phyloP scores from a whole-genome alignment of 179 eudicot genomes.

The Vitellaria paradoxa region DNA sequence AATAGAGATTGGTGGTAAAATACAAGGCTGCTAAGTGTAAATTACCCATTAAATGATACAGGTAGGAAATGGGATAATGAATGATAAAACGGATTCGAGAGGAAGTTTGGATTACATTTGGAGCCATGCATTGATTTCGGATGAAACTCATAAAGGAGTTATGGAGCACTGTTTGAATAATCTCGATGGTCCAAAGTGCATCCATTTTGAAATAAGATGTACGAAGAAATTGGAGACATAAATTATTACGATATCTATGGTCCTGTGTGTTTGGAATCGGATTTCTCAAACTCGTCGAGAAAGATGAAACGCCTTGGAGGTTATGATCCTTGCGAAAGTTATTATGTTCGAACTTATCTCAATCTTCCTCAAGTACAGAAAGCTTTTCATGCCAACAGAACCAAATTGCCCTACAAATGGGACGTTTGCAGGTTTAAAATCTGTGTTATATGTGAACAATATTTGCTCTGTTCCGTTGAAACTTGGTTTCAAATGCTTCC shows the following conservation, averaged over 20 bases:
- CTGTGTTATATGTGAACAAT: too few species aligned
- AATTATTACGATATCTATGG: constrained; percentile 29
- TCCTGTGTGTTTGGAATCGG: constrained; percentile 11
- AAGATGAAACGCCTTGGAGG: constrained; percentile 4
- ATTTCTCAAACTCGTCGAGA: constrained; percentile 15
- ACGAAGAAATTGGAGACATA: constrained; percentile 22
- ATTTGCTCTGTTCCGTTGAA: too few species aligned
- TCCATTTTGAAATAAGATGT: not conserved
- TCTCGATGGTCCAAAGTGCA: constrained; percentile 4
- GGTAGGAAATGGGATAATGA: constrained; percentile 39
- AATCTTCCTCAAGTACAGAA: too few species aligned
- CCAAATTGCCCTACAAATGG: constrained; percentile 24
- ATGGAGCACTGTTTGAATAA: constrained; percentile 17
- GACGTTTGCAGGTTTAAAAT: constrained; percentile 28
- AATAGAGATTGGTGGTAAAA: too few species aligned
- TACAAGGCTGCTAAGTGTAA: too few species aligned
- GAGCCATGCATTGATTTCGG: constrained; percentile 37
- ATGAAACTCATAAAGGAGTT: constrained; percentile 28
- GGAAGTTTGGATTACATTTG: constrained; percentile 30
- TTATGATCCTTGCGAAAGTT: constrained; percentile 32
- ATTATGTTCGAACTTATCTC: too few species aligned
- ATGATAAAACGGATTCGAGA: constrained; percentile 22
- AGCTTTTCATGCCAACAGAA: too few species aligned
- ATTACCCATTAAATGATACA: not conserved
- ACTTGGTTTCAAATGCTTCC: too few species aligned